These are phyloP conservation scores for Beta corolliflora DNA, from an alignment of 179 eudicot genomes.

Conservation along the genomic window DNA sequence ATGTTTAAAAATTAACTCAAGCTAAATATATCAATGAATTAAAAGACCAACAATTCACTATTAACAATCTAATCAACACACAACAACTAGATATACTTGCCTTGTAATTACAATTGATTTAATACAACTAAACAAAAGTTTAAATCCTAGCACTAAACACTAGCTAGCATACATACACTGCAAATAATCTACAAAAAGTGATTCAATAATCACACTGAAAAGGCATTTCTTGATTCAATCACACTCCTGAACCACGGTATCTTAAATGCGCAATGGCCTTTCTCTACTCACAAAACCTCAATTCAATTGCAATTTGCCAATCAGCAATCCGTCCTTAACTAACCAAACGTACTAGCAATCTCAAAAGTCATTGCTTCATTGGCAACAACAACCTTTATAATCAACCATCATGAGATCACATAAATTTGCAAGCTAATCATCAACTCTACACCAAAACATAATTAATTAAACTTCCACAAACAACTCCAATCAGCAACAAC, in stretches of 20 bases:
- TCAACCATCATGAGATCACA: neutral
- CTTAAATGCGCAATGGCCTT: neutral
- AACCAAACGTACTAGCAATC: neutral
- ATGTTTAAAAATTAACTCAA: neutral
- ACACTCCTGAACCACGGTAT: neutral
- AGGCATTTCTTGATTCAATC: neutral
- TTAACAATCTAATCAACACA: constrained; percentile 3
- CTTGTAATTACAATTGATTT: neutral
- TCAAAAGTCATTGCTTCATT: neutral
- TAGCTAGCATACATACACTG: neutral
- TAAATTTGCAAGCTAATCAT: neutral
- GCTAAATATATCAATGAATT: neutral
- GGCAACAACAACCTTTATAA: neutral
- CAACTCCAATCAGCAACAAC: neutral
- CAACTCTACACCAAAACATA: neutral
- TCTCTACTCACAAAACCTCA: neutral
- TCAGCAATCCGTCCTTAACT: neutral
- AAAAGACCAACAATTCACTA: neutral
- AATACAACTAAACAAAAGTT: neutral
- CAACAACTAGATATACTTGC: constrained; percentile 12
- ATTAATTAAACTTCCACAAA: neutral
- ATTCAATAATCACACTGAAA: neutral
- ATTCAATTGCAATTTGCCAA: neutral
- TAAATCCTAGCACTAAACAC: neutral
- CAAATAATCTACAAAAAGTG: neutral